phyloP scores from a whole-genome alignment of 1,139 yeast genomes.

The Candida gigantensis region DNA sequence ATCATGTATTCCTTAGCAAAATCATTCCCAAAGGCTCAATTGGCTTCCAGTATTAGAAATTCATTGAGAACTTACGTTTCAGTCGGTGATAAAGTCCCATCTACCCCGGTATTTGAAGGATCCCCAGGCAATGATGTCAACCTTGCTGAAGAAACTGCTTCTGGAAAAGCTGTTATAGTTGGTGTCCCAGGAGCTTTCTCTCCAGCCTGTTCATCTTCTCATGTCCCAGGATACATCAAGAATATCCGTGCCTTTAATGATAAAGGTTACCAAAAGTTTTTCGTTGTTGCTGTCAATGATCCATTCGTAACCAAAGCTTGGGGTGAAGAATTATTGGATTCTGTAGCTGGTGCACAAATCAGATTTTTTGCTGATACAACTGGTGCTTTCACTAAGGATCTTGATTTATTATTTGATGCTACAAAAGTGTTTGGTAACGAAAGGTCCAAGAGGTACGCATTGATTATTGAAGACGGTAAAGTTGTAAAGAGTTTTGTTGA shows the following conservation, averaged over 20 bases:
- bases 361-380: constrained; percentile 75
- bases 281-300: constrained; percentile 80
- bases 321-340: constrained; percentile 16
- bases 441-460: constrained; percentile 76
- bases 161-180: constrained; percentile 60
- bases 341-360: constrained; percentile 37
- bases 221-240: constrained; percentile 75
- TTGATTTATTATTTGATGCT: constrained; percentile 73
- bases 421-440: constrained; percentile 69
- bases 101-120: constrained; percentile 55
- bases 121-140: constrained; percentile 69
- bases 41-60: constrained; percentile 9
- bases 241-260: constrained; percentile 51
- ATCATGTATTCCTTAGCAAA: constrained; percentile 12
- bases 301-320: constrained; percentile 76
- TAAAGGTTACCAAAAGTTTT: constrained; percentile 64
- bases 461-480: constrained; percentile 71
- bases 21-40: constrained; percentile 11
- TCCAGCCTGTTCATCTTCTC: constrained; percentile 78
- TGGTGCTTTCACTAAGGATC: constrained; percentile 66
- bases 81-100: constrained; percentile 62
- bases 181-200: constrained; percentile 94
- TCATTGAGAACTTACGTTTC: constrained; percentile 31
- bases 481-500: constrained; percentile 69
- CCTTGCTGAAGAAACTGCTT: constrained; percentile 54